phyloP scores from a whole-genome alignment of 129 eudicot genomes.

The Saposhnikovia divaricata region DNA sequence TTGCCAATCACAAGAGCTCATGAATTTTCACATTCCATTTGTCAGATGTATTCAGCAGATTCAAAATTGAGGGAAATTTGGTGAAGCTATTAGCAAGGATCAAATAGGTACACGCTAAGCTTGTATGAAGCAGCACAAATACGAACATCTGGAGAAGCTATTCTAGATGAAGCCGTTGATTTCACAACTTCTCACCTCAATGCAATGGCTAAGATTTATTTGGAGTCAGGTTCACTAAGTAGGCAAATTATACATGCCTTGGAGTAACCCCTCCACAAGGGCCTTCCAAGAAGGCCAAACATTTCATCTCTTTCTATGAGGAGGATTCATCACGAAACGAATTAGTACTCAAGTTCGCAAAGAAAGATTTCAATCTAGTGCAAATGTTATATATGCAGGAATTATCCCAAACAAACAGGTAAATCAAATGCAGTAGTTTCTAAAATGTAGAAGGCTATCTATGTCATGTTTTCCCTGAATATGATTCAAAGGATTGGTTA shows the following conservation, averaged over 20 bases:
- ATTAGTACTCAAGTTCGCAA: slow-evolving; percentile 14
- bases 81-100: neutral
- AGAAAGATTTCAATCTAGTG: slow-evolving; percentile 18
- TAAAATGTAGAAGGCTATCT: neutral
- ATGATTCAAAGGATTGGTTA: neutral
- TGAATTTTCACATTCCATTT: neutral
- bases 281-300: slow-evolving; percentile 21
- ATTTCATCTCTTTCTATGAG: slow-evolving; percentile 17
- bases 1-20: neutral
- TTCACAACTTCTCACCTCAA: slow-evolving; percentile 2
- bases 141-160: neutral
- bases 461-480: neutral
- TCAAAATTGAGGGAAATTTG: slow-evolving; percentile 15
- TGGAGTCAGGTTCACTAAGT: neutral
- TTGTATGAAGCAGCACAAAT: slow-evolving; percentile 1
- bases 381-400: slow-evolving; percentile 25
- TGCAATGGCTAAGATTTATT: neutral
- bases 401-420: slow-evolving; percentile 15
- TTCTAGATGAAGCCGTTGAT: neutral
- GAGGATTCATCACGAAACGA: slow-evolving; percentile 9
- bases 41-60: slow-evolving; percentile 19
- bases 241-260: slow-evolving; percentile 18
- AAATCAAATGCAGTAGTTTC: neutral
- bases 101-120: neutral
- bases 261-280: slow-evolving; percentile 15